These are phyloP conservation scores for Beauveria asiatica DNA, from an alignment of 2,329 filamentous ascomycete genomes.

Conservation along the genomic window DNA sequence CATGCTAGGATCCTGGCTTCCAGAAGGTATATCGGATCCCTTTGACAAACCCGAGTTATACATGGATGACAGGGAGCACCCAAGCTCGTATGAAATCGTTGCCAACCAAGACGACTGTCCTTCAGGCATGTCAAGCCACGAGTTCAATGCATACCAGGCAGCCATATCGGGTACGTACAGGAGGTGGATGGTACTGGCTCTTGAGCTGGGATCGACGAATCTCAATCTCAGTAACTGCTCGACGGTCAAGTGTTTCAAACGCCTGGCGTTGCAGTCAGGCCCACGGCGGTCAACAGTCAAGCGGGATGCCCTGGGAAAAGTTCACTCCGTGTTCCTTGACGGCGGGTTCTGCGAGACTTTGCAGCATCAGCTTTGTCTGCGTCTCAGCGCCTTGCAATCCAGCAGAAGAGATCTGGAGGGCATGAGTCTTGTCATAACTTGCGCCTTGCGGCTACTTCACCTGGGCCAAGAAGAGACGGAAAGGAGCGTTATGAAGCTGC, in stretches of 20 bases:
- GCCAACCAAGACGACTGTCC: constrained; percentile 43
- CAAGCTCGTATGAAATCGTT: constrained; percentile 46
- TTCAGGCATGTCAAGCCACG: constrained; percentile 35
- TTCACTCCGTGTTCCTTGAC: background rate
- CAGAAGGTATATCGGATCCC: constrained; percentile 13
- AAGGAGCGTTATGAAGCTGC: background rate
- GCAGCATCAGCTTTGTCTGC: constrained; percentile 33
- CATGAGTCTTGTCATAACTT: constrained; percentile 49
- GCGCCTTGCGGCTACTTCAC: constrained; percentile 34
- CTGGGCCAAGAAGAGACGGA: background rate
- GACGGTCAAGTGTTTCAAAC: constrained; percentile 39
- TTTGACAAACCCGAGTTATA: constrained; percentile 13
- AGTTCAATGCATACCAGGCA: constrained; percentile 43
- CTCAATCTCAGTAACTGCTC: constrained; percentile 52
- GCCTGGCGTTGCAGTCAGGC: constrained; percentile 48
- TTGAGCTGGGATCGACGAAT: constrained; percentile 42
- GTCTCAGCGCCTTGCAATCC: constrained; percentile 34
- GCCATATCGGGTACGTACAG: constrained; percentile 36
- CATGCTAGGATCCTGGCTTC: constrained; percentile 20
- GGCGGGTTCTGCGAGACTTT: constrained; percentile 22
- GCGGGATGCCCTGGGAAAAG: constrained; percentile 22
- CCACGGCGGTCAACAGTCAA: constrained; percentile 41
- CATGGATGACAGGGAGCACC: constrained; percentile 19
- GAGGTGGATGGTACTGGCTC: constrained; percentile 41
- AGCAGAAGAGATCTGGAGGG: constrained; percentile 52